A percentile compares a stretch with the other conserved stretches of the same genome.
Conservation (phyloP, 345 rosid genomes). For the Eucalyptus victrix region DNA sequence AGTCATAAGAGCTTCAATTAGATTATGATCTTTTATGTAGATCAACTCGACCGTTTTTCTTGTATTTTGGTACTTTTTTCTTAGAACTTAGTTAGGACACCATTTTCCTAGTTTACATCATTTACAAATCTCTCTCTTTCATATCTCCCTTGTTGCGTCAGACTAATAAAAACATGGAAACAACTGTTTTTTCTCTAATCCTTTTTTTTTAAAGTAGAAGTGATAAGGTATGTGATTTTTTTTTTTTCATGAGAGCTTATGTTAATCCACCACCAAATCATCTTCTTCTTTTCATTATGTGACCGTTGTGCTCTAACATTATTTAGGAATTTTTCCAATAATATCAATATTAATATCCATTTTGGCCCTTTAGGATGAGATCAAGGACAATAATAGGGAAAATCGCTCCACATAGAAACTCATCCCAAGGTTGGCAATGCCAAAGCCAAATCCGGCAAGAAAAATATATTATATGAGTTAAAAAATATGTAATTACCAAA, state of each 20-base stretch:
- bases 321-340: not conserved
- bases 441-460: not conserved
- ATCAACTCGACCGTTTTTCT: rapidly evolving
- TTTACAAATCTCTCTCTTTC: not conserved
- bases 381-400: not conserved
- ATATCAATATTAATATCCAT: slow-evolving; percentile 1
- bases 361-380: not conserved
- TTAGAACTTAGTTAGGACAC: not conserved
- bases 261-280: not conserved
- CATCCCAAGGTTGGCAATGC: not conserved
- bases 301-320: not conserved
- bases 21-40: not conserved
- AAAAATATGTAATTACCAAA: not conserved
- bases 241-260: not conserved
- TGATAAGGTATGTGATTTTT: not conserved
- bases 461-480: not conserved
- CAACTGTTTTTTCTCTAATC: not conserved
- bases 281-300: not conserved
- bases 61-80: not conserved
- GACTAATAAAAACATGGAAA: not conserved
- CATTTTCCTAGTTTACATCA: not conserved
- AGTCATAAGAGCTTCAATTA: not conserved
- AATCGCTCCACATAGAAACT: not conserved
- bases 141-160: not conserved
- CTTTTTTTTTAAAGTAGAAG: not conserved